Conservation (phyloP, 2,329 filamentous ascomycete species). For the Emmonsia crescens region DNA sequence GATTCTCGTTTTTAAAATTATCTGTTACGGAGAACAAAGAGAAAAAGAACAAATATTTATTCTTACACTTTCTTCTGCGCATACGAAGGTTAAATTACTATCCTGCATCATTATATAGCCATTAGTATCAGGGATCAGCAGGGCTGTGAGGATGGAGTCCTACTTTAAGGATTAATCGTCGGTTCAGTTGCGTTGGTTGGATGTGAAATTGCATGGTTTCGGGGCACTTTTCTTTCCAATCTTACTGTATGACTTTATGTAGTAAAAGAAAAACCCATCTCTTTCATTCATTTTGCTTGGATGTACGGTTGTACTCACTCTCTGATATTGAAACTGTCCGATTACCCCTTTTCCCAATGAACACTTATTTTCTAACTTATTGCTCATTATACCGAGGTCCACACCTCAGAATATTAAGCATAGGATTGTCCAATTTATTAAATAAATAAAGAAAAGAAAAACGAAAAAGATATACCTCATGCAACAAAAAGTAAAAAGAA, state of each 20-base stretch:
- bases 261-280: too few species aligned
- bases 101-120: not conserved
- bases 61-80: not conserved
- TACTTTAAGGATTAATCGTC: not conserved
- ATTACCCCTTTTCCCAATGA: not conserved
- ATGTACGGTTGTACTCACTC: not conserved
- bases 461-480: too few species aligned
- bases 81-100: not conserved
- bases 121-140: not conserved
- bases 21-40: not conserved
- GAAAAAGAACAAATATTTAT: not conserved
- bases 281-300: not conserved
- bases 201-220: not conserved
- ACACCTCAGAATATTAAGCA: not conserved
- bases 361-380: not conserved
- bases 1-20: not conserved
- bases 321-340: not conserved
- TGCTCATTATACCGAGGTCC: too few species aligned
- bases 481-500: not conserved
- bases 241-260: not conserved
- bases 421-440: not conserved
- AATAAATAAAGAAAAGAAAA: too few species aligned
- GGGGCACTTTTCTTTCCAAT: not conserved
- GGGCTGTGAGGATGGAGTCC: not conserved
- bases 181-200: not conserved